Evolutionary conservation across 176 grass and related monocot genomes (phyloP), one percentile per base, ranked within the genome.

Genomic region (Oryza meridionalis): DNA sequence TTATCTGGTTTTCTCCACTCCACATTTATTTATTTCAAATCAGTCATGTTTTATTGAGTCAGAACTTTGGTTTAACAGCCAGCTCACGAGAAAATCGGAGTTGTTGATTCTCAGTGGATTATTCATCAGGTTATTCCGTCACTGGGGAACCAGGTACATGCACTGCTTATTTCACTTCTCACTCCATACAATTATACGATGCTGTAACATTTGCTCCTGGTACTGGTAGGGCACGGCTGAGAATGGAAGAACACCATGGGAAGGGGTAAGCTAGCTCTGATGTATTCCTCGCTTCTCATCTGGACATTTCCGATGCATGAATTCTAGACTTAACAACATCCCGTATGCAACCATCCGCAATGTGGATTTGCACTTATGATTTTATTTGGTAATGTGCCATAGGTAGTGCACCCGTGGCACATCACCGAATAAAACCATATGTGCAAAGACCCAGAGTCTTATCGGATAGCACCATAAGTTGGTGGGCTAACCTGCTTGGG

Each of bases 1-100:
- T 55, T 43, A 67, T 66, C 2, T 58, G 0, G 9, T 50, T 21
- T 37, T 74, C 8, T 14, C 5, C 19, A 59, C 31, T 80, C 76
- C 24, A 69, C 63, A 70, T 85, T 58, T 73, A 58, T 85, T 58
- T 73, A 51, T 80, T 65, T 42, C n/a, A 26, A 85, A 14, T 16
- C 21, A 21, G 82, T 29, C 14, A 24, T 32, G 21, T 59, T 75
- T 77, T 86, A 70, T 26, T 76, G 19, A 89, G 5, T 21, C 63
- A 38, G 46, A 80, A 73, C 16, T 80, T 4, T 67, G 16, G 22
- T 21, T 87, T 47, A 76, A 84, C 22, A 99, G 96, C 93, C 91
- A 22, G 96, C 93, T 88, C 93, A 99, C 84, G 96, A 99, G 88
- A 99, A 92, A 80, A 99, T 99, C n/a, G 96, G 96, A 81, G 96